Conservation (phyloP, 2,329 filamentous ascomycete species). For the Tolypocladium endophyticum region DNA sequence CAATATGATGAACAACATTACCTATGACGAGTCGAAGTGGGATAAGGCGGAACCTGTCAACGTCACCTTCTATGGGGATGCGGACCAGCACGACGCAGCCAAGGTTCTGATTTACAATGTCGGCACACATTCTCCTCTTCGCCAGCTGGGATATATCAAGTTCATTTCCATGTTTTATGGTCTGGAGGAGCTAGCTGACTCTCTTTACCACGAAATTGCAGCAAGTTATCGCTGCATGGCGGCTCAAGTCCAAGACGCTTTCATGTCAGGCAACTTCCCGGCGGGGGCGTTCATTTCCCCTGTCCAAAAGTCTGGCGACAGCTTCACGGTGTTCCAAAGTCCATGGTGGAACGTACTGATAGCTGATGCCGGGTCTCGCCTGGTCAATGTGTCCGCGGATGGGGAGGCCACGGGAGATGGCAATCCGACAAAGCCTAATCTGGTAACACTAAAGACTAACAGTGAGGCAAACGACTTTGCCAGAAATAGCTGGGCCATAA, state of each 20-base stretch:
- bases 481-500: slow-evolving; percentile 3
- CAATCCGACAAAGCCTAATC: neutral
- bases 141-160: slow-evolving; percentile 5
- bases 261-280: neutral
- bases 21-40: slow-evolving; percentile 2
- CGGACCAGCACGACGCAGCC: neutral
- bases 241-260: slow-evolving; percentile 2
- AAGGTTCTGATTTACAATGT: slow-evolving; percentile 4
- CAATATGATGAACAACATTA: slow-evolving; percentile 4
- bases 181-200: slow-evolving; percentile 1
- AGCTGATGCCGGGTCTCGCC: slow-evolving; percentile 1
- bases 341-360: slow-evolving; percentile 1
- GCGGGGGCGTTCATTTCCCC: slow-evolving; percentile 1
- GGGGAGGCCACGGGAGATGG: neutral
- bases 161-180: slow-evolving; percentile 5
- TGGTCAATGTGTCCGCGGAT: neutral
- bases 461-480: neutral
- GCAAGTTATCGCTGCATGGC: slow-evolving; percentile 3
- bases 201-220: slow-evolving; percentile 1
- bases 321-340: slow-evolving; percentile 4
- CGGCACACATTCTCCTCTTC: slow-evolving; percentile 1
- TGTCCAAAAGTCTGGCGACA: slow-evolving; percentile 1
- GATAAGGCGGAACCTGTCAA: slow-evolving; percentile 1
- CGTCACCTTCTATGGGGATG: slow-evolving; percentile 4
- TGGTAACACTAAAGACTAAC: neutral